These are phyloP conservation scores for Tricladium varicosporioides DNA, from an alignment of 2,329 filamentous ascomycete genomes.

Conservation along the genomic window DNA sequence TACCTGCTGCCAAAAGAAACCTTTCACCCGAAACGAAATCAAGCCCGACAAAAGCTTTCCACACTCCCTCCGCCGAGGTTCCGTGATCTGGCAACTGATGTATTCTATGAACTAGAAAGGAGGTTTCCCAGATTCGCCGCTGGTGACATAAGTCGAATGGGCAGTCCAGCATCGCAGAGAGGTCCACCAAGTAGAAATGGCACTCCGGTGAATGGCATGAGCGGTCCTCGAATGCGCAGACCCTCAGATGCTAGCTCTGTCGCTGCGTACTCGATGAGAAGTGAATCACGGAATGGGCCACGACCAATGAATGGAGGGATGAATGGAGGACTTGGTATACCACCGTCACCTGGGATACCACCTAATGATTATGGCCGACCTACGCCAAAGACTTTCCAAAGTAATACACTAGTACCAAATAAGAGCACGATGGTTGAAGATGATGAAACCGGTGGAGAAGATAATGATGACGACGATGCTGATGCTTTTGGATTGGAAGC, in stretches of 20 bases:
- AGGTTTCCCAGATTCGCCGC: conserved; percentile 79
- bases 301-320: conserved; percentile 37
- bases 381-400: conserved; percentile 85
- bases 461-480: conserved; percentile 82
- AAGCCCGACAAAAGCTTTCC: conserved; percentile 92
- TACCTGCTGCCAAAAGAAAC: conserved; percentile 81
- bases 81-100: conserved; percentile 88
- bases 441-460: conserved; percentile 65
- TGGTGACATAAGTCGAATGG: conserved; percentile 65
- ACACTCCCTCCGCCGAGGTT: conserved; percentile 86
- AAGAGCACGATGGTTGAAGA: conserved; percentile 98
- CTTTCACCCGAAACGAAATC: conserved; percentile 96
- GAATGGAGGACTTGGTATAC: conserved; percentile 47
- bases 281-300: conserved; percentile 35
- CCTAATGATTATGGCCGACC: conserved; percentile 71
- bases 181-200: conserved; percentile 53
- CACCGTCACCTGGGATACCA: conserved; percentile 56
- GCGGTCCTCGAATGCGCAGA: conserved; percentile 41
- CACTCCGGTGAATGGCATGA: conserved; percentile 58
- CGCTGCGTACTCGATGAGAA: conserved; percentile 38
- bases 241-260: conserved; percentile 59
- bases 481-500: conserved; percentile 62
- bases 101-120: conserved; percentile 91
- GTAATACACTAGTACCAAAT: conserved; percentile 94
- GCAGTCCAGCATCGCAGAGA: conserved; percentile 66